Evolutionary conservation across 2,329 filamentous ascomycete genomes (phyloP).

Genomic region (Trematosphaeria pertusa): DNA sequence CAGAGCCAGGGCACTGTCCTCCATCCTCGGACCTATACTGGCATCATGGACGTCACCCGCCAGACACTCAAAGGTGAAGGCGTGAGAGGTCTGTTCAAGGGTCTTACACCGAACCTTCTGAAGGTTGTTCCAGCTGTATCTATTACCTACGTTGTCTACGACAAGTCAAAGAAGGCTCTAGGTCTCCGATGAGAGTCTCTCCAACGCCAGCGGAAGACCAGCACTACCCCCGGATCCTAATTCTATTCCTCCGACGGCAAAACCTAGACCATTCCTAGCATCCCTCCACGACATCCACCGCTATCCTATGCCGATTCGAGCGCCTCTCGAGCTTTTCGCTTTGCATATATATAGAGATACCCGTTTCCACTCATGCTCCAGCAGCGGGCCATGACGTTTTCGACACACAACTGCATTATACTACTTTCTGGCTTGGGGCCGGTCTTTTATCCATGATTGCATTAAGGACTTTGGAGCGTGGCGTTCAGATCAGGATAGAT

Average conservation of each 20-base stretch:
- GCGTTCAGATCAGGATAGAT: constrained; percentile 16
- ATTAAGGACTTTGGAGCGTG: constrained; percentile 2
- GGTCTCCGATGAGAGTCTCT: constrained; percentile 37
- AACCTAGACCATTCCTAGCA: not conserved
- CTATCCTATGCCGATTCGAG: not conserved
- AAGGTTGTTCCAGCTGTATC: constrained; percentile 96
- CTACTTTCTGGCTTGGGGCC: not conserved
- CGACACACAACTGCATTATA: constrained; percentile 6
- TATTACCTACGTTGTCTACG: constrained; percentile 64
- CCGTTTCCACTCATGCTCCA: constrained; percentile 21
- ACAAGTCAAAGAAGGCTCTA: constrained; percentile 49
- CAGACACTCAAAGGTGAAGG: constrained; percentile 87
- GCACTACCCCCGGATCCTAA: too few species aligned
- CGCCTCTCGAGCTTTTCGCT: constrained; percentile 24
- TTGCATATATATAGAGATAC: constrained; percentile 42
- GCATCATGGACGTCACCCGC: constrained; percentile 85
- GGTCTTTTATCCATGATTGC: not conserved
- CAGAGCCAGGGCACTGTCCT: constrained; percentile 95
- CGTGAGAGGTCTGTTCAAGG: constrained; percentile 87
- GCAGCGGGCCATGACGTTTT: constrained; percentile 9
- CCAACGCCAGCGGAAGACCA: not conserved
- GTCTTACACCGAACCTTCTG: constrained; percentile 90
- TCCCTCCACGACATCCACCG: not conserved
- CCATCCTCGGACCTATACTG: constrained; percentile 87
- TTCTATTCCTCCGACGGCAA: too few species aligned